Base-by-base conservation (phyloP, 768 basidiomycete species). In the Rhodotorula babjevae region DNA sequence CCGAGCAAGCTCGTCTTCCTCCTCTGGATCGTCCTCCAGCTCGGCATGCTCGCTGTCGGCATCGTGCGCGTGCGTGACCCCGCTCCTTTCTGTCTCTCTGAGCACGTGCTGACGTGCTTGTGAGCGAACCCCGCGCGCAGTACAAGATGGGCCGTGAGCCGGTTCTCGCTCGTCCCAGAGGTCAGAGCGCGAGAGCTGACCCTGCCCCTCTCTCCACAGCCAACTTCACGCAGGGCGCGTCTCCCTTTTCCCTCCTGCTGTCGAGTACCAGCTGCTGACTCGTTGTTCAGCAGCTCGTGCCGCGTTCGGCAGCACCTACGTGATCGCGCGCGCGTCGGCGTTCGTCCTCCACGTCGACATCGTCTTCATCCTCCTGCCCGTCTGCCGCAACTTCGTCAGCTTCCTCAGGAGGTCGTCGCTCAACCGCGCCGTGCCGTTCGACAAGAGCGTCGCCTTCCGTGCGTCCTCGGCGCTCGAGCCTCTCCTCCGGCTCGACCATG, bases 341-440 rank as follows among this genome's bases (percentile, higher is more conserved):
- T 87, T 96, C 58, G 87, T 94, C 62, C 86, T 96, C 16, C 92
- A 96, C 77, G 85, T 95, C 78, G 91, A 96, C 82, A 88, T 92
- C 71, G 87, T 91, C 74, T 91, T 95, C 84, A 93, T 98, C 81
- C 87, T 97, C 62, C 86, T 98, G 44, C 95, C 94, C 40, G 87
- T 97, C 80, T 97, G 94, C 85, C 88, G 94, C 72, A 94, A 92
- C 83, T 92, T 96, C 82, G 87, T 96, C 81, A 94, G 93, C 33
- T 77, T 94, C 59, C 85, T 95, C 61, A 89, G 95, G 40, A 87
- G 88, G 65, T 92, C 92, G 1, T 87, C 93, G 5, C 84, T 98
- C 70, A 91, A 91, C 82, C 85, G 87, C 74, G 81, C 92, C 82
- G 90, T 95, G 73, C 92, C 92, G 31, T 95, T 97, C 79, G 93